A percentile compares a stretch with the other conserved stretches of the same genome.
These are phyloP conservation scores for Eucalyptus guilfoylei DNA, from an alignment of 345 rosid species.

Conservation along the genomic window DNA sequence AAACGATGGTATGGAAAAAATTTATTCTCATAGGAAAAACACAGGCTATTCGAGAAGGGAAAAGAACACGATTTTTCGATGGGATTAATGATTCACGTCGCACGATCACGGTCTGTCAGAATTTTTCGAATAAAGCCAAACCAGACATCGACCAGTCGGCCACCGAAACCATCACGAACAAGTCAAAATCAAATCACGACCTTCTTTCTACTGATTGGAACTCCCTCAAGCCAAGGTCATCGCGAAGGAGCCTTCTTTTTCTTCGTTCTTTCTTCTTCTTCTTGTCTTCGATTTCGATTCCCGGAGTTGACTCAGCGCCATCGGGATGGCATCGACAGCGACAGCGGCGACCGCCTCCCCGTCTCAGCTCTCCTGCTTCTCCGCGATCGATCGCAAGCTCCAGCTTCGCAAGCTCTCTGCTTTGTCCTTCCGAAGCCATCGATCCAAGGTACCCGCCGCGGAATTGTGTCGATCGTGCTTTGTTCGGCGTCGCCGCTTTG, in stretches of 20 bases:
- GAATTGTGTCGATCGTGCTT: background rate
- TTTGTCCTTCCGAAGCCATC: conserved; percentile 7
- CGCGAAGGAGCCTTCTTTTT: background rate
- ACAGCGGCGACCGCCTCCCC: conserved; percentile 26
- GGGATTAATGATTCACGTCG: background rate
- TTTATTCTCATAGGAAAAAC: background rate
- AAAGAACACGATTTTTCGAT: background rate
- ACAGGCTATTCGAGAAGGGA: background rate
- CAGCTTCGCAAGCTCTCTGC: conserved; percentile 19
- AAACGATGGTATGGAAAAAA: background rate
- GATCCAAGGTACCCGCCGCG: conserved; percentile 25
- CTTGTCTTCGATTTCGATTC: background rate
- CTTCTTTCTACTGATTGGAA: background rate
- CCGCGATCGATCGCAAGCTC: conserved; percentile 42
- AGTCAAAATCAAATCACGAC: background rate
- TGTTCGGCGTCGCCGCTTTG: background rate
- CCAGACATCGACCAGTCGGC: background rate
- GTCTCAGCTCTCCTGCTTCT: conserved; percentile 37
- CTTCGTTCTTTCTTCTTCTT: background rate
- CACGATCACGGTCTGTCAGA: background rate
- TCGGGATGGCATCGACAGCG: background rate
- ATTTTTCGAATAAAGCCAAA: background rate
- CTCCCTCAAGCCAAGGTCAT: background rate
- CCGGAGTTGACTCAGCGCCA: background rate
- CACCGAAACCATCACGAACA: background rate